Conservation (phyloP, 1,139 yeast species). For the Magnusiomyces paraingens region DNA sequence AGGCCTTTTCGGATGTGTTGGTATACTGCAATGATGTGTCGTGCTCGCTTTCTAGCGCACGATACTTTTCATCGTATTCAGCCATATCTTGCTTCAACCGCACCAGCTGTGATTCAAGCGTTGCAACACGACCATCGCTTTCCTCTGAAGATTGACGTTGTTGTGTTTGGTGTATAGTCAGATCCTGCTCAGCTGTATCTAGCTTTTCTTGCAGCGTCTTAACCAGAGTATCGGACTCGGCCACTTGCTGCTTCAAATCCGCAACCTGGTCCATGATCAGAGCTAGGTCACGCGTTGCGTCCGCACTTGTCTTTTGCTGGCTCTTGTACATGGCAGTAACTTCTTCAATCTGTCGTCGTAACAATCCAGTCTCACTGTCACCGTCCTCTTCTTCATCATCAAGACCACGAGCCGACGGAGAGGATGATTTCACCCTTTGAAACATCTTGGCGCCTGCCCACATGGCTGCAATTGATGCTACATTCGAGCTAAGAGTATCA, state of each 20-base stretch:
- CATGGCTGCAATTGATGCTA: constrained; percentile 26
- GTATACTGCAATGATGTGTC: constrained; percentile 66
- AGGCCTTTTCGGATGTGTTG: constrained; percentile 67
- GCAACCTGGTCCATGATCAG: constrained; percentile 24
- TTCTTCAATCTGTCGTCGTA: constrained; percentile 22
- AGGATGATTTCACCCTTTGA: constrained; percentile 4
- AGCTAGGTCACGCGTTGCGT: constrained; percentile 25
- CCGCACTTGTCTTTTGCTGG: constrained; percentile 32
- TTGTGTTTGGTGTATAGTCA: constrained; percentile 13
- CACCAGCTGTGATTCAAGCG: too few relatives aligned
- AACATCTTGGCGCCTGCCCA: constrained; percentile 28
- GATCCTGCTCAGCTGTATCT: constrained; percentile 19
- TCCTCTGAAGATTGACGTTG: constrained; percentile 10
- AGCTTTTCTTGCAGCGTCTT: constrained; percentile 20
- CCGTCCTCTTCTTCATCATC: constrained; percentile 13
- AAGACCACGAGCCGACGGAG: background rate
- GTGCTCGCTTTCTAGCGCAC: constrained; percentile 47
- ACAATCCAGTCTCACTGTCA: constrained; percentile 15
- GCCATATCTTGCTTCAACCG: too few relatives aligned
- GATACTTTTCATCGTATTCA: background rate
- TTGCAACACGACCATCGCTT: constrained; percentile 4
- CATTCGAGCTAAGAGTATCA: constrained; percentile 12
- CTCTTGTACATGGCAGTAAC: constrained; percentile 26
- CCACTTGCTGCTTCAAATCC: constrained; percentile 25
- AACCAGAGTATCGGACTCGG: constrained; percentile 17